Conservation (phyloP, 345 rosid species). For the Cardiospermum halicacabum region DNA sequence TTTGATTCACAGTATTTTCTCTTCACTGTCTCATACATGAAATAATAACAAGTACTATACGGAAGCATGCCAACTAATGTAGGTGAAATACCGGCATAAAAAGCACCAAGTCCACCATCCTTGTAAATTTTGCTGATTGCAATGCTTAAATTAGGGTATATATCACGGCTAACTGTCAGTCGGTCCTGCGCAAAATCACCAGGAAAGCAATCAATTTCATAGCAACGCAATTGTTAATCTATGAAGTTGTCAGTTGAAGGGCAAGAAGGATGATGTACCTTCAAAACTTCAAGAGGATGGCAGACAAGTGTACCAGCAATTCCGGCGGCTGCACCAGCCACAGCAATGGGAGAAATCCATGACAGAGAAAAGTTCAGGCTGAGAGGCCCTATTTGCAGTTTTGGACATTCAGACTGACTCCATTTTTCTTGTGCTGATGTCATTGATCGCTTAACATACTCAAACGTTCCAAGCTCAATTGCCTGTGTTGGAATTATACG, state of each 20-base stretch:
- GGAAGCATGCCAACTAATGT: conserved; percentile 97
- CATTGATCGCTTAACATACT: conserved; percentile 81
- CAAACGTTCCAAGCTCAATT: conserved; percentile 91
- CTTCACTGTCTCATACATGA: conserved; percentile 82
- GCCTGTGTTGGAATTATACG: conserved; percentile 97
- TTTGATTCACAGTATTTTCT: conserved; percentile 63
- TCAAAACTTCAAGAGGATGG: conserved; percentile 98
- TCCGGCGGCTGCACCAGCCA: conserved; percentile 98
- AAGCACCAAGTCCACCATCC: conserved; percentile 81
- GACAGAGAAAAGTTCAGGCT: conserved; percentile 56
- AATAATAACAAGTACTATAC: conserved; percentile 92
- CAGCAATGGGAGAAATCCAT: conserved; percentile 92
- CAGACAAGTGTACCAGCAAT: conserved; percentile 83
- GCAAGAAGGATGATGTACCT: conserved; percentile 47
- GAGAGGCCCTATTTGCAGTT: conserved; percentile 58
- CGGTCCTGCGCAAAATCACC: conserved; percentile 65
- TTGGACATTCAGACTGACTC: conserved; percentile 44
- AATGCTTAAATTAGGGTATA: conserved; percentile 72
- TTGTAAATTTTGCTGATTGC: conserved; percentile 72
- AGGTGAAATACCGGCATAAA: conserved; percentile 82
- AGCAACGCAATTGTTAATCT: background rate
- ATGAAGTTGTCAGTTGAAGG: too few species aligned
- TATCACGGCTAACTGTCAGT: conserved; percentile 78
- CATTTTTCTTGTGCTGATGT: conserved; percentile 68
- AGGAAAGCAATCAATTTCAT: conserved; percentile 14